Base-by-base conservation (phyloP, 169 alveolate genomes). In the Plasmodium knowlesi region DNA sequence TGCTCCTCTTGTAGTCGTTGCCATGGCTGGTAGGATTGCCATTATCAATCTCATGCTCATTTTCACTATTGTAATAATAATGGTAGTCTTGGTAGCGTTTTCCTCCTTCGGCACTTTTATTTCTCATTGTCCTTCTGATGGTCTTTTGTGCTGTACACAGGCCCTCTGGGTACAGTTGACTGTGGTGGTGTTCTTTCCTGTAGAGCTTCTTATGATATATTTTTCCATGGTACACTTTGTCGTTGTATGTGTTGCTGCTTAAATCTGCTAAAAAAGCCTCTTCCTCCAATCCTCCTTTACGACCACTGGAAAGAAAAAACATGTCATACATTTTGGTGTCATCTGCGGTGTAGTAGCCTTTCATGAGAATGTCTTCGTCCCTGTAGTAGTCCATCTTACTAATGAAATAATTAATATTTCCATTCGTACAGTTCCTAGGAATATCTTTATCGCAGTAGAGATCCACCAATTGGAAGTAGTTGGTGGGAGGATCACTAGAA, bases 311-410 rank as follows among this genome's bases (percentile, higher is more conserved):
- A 43, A 84, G 39, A 19, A 84, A 84, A 10, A 84, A 9, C 12
- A 84, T 37, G 9, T 84, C 93, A 73, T 84, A 84, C 39, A 84
- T 1, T 30, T 72, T 84, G 54, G 93, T 39, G 78, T 84, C 93
- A 84, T 84, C 93, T 46, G 80, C 53, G n/a, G 85, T 46, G 41
- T 84, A 84, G 28, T 84, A 84, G 34, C 93, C 93, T 84, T 84
- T 84, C 85, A 84, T 84, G 5, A 84, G 78, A 19, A 84, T 73
- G 67, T 84, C 93, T 25, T 84, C 85, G 37, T 50, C 79, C 78
- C 43, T 84, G 71, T 84, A 73, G 25, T 34, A 84, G 37, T 67
- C 72, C 84, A 84, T 41, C 61, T 84, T 84, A 73, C 93, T 84
- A 1, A 84, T 28, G 70, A 84, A 84, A 25, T 84, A 84, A 41